These are phyloP conservation scores for Penicillium mononematosum DNA, from an alignment of 495 filamentous ascomycete genomes.

Conservation along the genomic window DNA sequence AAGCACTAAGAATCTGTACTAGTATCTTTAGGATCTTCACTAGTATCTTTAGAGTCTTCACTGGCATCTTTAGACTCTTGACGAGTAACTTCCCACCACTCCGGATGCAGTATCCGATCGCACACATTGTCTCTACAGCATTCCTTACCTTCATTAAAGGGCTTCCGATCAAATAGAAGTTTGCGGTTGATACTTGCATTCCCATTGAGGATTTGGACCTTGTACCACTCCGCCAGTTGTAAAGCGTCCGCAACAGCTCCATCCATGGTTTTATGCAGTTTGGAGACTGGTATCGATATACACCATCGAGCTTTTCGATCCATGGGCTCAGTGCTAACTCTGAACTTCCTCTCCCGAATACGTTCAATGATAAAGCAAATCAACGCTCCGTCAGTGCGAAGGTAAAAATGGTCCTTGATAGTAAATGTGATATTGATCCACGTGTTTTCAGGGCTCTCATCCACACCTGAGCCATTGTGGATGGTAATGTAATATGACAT, in stretches of 20 bases:
- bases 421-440: constrained; percentile 2
- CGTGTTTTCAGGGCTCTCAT: not conserved
- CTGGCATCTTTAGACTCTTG: no score
- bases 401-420: not conserved
- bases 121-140: constrained; percentile 4
- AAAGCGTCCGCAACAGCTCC: not conserved
- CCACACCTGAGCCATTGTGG: not conserved
- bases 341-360: not conserved
- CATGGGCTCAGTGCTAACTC: not conserved
- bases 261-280: not conserved
- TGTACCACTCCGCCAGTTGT: constrained; percentile 4
- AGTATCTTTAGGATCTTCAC: no score
- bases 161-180: not conserved
- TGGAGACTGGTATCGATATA: constrained; percentile 5
- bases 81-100: not conserved
- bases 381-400: constrained; percentile 5
- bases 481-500: constrained; percentile 7
- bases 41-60: no score
- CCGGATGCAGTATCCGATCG: not conserved
- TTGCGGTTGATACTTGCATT: constrained; percentile 3
- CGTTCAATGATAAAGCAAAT: constrained; percentile 2
- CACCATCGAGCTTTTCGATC: not conserved
- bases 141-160: not conserved
- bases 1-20: no score
- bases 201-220: not conserved